Conservation (phyloP, 179 eudicot genomes). For the Carnegiea gigantea region DNA sequence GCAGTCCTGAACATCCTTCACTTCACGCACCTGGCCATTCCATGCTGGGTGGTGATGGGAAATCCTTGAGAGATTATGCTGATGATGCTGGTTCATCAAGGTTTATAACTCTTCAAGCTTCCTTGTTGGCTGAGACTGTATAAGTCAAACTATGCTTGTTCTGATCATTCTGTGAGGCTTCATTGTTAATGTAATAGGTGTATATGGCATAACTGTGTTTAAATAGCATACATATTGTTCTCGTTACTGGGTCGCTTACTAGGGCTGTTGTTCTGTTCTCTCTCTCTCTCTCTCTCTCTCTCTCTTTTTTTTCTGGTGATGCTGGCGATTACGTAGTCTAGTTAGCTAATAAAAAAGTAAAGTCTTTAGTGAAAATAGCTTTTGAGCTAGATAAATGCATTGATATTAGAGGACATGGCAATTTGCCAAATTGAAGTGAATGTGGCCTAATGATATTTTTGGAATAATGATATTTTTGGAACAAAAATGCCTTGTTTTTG, state of each 20-base stretch:
- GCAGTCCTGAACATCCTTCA: constrained; percentile 99
- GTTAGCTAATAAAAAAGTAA: neutral
- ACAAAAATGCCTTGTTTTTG: neutral
- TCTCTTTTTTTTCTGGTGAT: neutral
- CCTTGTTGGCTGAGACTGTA: neutral
- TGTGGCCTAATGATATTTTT: neutral
- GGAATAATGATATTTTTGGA: neutral
- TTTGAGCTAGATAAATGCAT: constrained; percentile 1
- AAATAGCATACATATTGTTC: neutral
- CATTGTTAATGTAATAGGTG: neutral
- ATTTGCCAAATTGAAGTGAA: neutral
- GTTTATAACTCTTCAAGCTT: constrained; percentile 33
- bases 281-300: too few relatives aligned
- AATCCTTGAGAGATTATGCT: constrained; percentile 57
- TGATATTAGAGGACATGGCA: neutral
- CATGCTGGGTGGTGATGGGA: constrained; percentile 88
- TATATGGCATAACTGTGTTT: neutral
- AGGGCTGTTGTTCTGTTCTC: neutral
- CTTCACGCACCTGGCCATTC: constrained; percentile 76
- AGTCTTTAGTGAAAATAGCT: neutral
- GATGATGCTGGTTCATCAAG: constrained; percentile 78
- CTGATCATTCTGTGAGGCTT: constrained; percentile 10
- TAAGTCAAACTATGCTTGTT: constrained; percentile 10
- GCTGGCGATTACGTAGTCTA: neutral
- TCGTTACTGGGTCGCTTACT: neutral